Base-by-base conservation (phyloP, 2,329 filamentous ascomycete genomes). In the Apiospora phragmitis region DNA sequence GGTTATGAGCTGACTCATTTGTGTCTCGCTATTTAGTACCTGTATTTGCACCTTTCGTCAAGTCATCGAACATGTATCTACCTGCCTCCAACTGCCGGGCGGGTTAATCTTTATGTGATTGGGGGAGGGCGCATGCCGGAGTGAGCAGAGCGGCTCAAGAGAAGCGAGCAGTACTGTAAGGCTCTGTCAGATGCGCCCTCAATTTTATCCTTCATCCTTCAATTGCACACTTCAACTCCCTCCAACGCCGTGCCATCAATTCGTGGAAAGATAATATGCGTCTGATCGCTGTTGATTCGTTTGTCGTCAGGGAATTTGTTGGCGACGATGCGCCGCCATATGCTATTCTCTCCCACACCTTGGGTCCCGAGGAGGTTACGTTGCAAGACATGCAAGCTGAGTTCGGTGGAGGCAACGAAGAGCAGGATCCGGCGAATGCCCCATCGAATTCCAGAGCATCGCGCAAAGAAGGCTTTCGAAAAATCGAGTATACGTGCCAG, bases 301-400 rank as follows among this genome's bases (percentile, higher is more conserved):
- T 38, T 4, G 2, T 5, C 24, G 21, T 68, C 41, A 35, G 24
- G n/a, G 26, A 55, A 3, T 55, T 49, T 24, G 18, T 21, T 7
- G 43, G 45, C 4, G 26, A 55, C 6, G 43, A 38, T 0, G 55
- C 32, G 0, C 67, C 67, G 1, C 24, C 67, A 0, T 68, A 68
- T 32, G 67, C 43, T 12, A 68, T 68, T 6, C 67, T 68, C 8
- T 68, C 67, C 14, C 67, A 68, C 6, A 68, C 41, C 41, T 68
- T 43, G 67, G 67, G 45, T 9, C 32, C 26, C 24, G 18, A n/a
- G 0, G 67, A 68, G 24, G 47, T 68, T 4, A 55, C 47, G 2
- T 16, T 68, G 24, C 18, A 68, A 11, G 26, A 49, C 3, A 59
- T 59, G 51, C 51, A 59, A 9, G 6, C 18, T 18, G 16, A 59